These are phyloP conservation scores for Triticum urartu DNA, from an alignment of 176 grass and related monocot species.

Conservation along the genomic window DNA sequence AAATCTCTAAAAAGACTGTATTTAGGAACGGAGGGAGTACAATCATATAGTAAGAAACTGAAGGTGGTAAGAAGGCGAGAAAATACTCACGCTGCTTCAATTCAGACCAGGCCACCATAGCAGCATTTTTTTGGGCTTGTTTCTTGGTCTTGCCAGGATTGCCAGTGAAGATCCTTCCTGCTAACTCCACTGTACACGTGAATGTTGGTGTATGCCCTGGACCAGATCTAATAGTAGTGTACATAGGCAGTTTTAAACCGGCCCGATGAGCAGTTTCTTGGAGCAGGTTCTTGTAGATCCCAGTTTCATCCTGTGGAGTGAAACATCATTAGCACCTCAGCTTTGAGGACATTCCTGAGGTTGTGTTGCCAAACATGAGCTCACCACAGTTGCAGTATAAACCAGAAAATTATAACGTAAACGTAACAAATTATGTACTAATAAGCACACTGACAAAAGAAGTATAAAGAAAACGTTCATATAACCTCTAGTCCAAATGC, in stretches of 20 bases:
- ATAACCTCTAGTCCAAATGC: constrained; percentile 5
- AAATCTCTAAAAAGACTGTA: too few relatives aligned
- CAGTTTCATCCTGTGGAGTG: constrained; percentile 83
- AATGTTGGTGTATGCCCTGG: constrained; percentile 90
- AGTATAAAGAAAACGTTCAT: neutral
- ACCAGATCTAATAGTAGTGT: constrained; percentile 83
- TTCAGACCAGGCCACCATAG: constrained; percentile 85
- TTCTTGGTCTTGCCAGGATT: constrained; percentile 97
- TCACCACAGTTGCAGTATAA: constrained; percentile 17
- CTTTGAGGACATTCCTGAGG: constrained; percentile 10
- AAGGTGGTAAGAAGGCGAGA: constrained; percentile 18
- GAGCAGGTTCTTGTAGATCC: constrained; percentile 96
- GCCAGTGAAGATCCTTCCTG: constrained; percentile 83
- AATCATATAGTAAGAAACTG: neutral
- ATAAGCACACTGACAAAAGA: neutral
- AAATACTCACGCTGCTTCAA: constrained; percentile 49
- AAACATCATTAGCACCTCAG: constrained; percentile 21
- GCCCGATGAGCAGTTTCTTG: constrained; percentile 96
- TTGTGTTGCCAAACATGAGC: neutral
- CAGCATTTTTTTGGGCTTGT: constrained; percentile 97
- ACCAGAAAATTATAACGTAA: neutral
- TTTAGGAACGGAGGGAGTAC: neutral
- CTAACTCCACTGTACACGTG: constrained; percentile 93
- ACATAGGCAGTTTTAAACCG: constrained; percentile 76
- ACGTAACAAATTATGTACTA: neutral